These are phyloP conservation scores for Aspergillus panamensis DNA, from an alignment of 495 filamentous ascomycete genomes.

Conservation along the genomic window DNA sequence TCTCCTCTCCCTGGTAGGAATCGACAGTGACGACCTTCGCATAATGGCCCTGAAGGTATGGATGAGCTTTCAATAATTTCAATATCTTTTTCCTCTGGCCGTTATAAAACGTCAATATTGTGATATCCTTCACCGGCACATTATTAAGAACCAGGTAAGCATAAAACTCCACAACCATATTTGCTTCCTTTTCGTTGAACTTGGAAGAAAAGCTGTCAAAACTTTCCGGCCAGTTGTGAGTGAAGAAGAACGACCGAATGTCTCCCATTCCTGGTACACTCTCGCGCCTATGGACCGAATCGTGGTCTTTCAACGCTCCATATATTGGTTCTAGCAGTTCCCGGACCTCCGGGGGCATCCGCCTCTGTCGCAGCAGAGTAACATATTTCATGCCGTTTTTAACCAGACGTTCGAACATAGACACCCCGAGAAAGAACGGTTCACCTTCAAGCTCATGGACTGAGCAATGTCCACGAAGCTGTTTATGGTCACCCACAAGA, in stretches of 20 bases:
- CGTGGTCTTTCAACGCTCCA: slow-evolving; percentile 62
- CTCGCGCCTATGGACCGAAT: slow-evolving; percentile 56
- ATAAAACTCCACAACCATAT: slow-evolving; percentile 73
- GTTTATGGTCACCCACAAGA: slow-evolving; percentile 72
- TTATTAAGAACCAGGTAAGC: slow-evolving; percentile 70
- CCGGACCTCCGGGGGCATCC: slow-evolving; percentile 73
- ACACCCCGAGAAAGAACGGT: slow-evolving; percentile 63
- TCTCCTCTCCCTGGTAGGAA: slow-evolving; percentile 93
- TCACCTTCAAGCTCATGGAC: slow-evolving; percentile 49
- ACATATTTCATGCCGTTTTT: slow-evolving; percentile 62
- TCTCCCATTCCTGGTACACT: slow-evolving; percentile 77
- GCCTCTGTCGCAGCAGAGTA: slow-evolving; percentile 57
- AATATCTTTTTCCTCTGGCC: slow-evolving; percentile 71
- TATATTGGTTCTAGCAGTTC: slow-evolving; percentile 65
- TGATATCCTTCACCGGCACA: slow-evolving; percentile 58
- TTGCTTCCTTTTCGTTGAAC: slow-evolving; percentile 68
- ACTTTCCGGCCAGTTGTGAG: slow-evolving; percentile 65
- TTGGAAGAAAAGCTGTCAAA: slow-evolving; percentile 64
- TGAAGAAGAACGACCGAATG: slow-evolving; percentile 65
- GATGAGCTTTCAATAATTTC: slow-evolving; percentile 46
- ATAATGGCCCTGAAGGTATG: slow-evolving; percentile 42
- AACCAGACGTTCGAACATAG: slow-evolving; percentile 75
- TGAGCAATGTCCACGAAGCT: slow-evolving; percentile 62
- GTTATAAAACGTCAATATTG: slow-evolving; percentile 87
- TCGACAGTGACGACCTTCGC: slow-evolving; percentile 83